A percentile compares a stretch with the other conserved stretches of the same genome.
Conservation (phyloP, 192 early-diverging fungal species). For the Funneliformis mosseae region DNA sequence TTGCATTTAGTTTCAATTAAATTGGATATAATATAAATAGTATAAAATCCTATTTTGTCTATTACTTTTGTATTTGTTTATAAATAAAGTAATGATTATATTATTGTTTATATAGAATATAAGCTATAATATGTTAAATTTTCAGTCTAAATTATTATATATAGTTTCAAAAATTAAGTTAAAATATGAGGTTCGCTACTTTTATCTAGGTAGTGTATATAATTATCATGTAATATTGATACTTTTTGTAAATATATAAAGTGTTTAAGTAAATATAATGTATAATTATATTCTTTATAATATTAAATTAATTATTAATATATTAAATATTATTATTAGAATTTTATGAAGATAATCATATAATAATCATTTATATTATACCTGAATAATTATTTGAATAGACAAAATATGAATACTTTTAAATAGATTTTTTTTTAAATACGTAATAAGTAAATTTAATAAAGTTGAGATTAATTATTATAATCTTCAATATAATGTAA, state of each 20-base stretch:
- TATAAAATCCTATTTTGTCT: too few species aligned
- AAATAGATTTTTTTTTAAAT: constrained; percentile 3
- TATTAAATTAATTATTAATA: background rate
- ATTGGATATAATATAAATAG: too few species aligned
- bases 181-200: too few species aligned
- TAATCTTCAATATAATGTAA: background rate
- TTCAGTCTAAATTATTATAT: too few species aligned
- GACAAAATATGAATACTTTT: background rate
- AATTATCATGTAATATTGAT: background rate
- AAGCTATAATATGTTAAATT: too few species aligned
- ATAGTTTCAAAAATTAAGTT: too few species aligned
- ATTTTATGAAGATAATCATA: constrained; percentile 12
- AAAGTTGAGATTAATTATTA: constrained; percentile 18
- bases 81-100: too few species aligned
- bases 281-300: background rate
- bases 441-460: background rate
- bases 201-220: background rate
- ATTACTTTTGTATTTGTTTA: too few species aligned
- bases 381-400: background rate
- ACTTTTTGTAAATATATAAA: constrained; percentile 8
- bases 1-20: too few species aligned
- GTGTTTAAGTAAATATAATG: background rate
- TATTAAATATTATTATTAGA: background rate
- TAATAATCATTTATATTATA: constrained; percentile 3
- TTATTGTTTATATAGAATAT: too few species aligned